Base-by-base conservation (phyloP, 768 basidiomycete species). In the Tricholoma matsutake region DNA sequence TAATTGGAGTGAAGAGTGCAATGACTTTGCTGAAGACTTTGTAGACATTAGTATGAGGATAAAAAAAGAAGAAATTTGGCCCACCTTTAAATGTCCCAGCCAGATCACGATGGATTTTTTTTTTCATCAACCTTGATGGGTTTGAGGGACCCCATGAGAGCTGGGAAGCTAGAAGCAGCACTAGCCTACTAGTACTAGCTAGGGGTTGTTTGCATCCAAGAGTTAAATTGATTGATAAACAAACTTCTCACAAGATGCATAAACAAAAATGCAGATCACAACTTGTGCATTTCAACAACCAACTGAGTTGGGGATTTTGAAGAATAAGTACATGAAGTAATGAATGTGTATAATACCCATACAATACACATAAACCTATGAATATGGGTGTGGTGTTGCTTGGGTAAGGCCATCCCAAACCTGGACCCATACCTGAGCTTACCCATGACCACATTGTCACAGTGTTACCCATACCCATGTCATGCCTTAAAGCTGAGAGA, bases 51-150 rank as follows among this genome's bases (percentile, higher is more conserved):
- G 51, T 28, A 52, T 13, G 51, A 32, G 25, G 51, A 28, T 16
- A 4, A 52, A 2, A 52, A 28, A 52, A 52, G 16, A 32, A 52
- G 51, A 52, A 52, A 52, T 52, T 52, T 6, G 10, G 22, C 25
- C 28, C n/a, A 52, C 51, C 31, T 52, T 52, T 52, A 52, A 3
- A 52, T 52, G 51, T 52, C 31, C 51, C 51, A 29, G 51, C 51
- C 51, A 52, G 51, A 52, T 52, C 51, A 28, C 51, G 11, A 52
- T 52, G 51, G 6, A 52, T 52, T 52, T 22, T 52, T 52, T 52
- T 52, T 52, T 22, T 20, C 49, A 25, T 52, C 31, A 32, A 28
- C 51, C 20, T 52, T 2, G 16, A 13, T 25, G 20, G 31, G 25
- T 28, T 52, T 8, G 25, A 14, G 31, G 22, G 8, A 52, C 4